Base-by-base conservation (phyloP, 306 rosid species). In the Cicer judaicum region DNA sequence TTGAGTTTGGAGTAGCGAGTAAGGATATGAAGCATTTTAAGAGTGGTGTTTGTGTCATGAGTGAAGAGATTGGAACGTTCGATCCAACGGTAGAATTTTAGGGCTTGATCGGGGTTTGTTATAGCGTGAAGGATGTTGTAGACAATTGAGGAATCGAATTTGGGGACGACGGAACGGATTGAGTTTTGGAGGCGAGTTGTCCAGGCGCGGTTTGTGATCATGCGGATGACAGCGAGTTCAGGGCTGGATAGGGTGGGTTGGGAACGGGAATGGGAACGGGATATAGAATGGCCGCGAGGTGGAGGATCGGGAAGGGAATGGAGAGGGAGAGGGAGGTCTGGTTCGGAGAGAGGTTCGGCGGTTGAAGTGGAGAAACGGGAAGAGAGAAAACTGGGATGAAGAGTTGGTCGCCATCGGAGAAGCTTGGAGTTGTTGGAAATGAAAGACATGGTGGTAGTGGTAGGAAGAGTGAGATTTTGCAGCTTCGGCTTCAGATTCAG, bases 151-250 rank as follows among this genome's bases (percentile, higher is more conserved):
- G 86, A 85, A 53, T 94, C 96, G 68, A 94, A 89, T 15, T 72
- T 55, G 11, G 91, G 88, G 10, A 85, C 96, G 46, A 93, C 64
- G 43, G 86, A 68, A 5, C 95, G 88, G 78, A 91, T 91, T 16
- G 96, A 88, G 75, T 93, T 86, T 68, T 90, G 96, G 21, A 94
- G 82, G 42, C 96, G 95, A 19, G 98, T 91, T 19, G 97, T 91
- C 97, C 96, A 94, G n/a, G 81, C 94, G 42, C 97, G 94, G 88
- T 82, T 94, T 3, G 87, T 78, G 92, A 93, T 87, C 96, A 91
- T 91, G 72, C 85, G 71, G 70, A 89, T 81, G 29, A 94, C 90
- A 3, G 81, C 14, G 34, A 80, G 80, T 34, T 91, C 90, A 0
- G 82, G 79, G 77, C 2, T 21, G 68, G 39, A 11, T 8, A 7